A percentile compares a stretch with the other conserved stretches of the same genome.
Conservation (phyloP, 1,284 basidiomycete species). For the Rhodotorula sp. region DNA sequence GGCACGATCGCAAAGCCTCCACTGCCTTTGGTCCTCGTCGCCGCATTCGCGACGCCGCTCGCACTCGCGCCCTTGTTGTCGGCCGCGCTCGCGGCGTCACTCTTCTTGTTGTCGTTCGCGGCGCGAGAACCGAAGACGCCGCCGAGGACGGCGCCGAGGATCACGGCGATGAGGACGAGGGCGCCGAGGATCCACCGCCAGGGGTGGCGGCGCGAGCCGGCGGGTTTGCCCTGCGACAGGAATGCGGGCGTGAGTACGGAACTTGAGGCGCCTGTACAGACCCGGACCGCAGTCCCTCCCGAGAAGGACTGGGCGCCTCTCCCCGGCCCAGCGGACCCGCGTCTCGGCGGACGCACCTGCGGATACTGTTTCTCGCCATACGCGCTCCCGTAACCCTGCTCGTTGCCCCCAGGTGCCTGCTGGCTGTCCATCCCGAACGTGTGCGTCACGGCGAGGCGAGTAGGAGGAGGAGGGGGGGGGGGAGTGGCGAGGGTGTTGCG, state of each 20-base stretch:
- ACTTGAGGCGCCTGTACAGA: background rate
- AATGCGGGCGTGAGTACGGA: background rate
- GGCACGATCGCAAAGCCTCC: constrained; percentile 22
- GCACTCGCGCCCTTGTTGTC: background rate
- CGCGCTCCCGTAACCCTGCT: background rate
- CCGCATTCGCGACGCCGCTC: constrained; percentile 11
- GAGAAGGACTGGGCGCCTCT: no score
- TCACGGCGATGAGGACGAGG: constrained; percentile 19
- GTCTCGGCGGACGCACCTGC: background rate
- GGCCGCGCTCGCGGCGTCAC: background rate
- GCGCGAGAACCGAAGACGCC: constrained; percentile 34
- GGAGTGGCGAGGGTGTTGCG: background rate
- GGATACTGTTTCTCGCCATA: constrained; percentile 3
- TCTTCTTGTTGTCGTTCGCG: constrained; percentile 19
- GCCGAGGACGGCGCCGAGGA: constrained; percentile 31
- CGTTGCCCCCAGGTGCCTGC: constrained; percentile 13
- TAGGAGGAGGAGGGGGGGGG: background rate
- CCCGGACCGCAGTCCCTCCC: no score
- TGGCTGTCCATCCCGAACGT: background rate
- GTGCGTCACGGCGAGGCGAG: background rate
- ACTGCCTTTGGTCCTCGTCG: constrained; percentile 25
- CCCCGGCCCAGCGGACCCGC: no score
- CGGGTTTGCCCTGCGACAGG: background rate
- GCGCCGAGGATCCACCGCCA: constrained; percentile 31
- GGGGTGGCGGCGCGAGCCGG: background rate